Percentiles rank a stretch among this genome's conserved stretches.
Conservation (phyloP, 2,329 filamentous ascomycete species). For the Colletotrichum camelliae region DNA sequence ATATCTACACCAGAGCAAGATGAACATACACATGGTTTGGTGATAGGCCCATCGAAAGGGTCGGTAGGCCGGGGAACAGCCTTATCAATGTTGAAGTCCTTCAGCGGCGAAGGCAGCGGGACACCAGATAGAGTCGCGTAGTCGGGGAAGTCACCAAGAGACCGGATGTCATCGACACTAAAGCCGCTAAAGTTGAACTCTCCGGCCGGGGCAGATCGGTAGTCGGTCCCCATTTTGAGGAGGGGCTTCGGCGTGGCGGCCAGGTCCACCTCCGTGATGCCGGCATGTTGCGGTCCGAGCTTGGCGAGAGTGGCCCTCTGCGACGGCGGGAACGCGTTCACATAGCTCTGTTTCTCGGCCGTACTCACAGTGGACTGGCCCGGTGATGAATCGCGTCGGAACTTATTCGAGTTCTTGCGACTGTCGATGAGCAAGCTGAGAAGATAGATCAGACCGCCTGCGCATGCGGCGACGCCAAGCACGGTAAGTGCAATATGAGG, state of each 20-base stretch:
- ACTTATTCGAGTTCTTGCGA: background rate
- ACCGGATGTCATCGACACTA: conserved; percentile 70
- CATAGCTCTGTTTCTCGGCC: conserved; percentile 24
- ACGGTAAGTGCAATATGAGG: background rate
- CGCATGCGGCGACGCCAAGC: background rate
- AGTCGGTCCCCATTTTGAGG: conserved; percentile 38
- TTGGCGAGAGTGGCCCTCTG: conserved; percentile 24
- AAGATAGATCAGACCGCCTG: background rate
- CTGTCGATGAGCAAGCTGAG: background rate
- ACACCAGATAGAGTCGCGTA: conserved; percentile 79
- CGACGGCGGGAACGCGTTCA: conserved; percentile 30
- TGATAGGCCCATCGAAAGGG: conserved; percentile 87
- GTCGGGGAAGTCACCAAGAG: conserved; percentile 78
- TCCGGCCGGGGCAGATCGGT: conserved; percentile 31
- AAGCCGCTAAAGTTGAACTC: conserved; percentile 72
- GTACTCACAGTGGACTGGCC: background rate
- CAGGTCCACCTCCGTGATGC: conserved; percentile 14
- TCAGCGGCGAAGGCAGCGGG: conserved; percentile 68
- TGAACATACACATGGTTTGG: conserved; percentile 83
- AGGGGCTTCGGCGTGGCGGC: conserved; percentile 25
- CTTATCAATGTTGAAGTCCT: conserved; percentile 70
- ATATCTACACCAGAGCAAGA: rapidly evolving
- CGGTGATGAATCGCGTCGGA: background rate
- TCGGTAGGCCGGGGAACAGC: conserved; percentile 75
- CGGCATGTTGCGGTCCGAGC: background rate